Conservation (phyloP, 176 grass and related monocot genomes). For the Olyra latifolia region DNA sequence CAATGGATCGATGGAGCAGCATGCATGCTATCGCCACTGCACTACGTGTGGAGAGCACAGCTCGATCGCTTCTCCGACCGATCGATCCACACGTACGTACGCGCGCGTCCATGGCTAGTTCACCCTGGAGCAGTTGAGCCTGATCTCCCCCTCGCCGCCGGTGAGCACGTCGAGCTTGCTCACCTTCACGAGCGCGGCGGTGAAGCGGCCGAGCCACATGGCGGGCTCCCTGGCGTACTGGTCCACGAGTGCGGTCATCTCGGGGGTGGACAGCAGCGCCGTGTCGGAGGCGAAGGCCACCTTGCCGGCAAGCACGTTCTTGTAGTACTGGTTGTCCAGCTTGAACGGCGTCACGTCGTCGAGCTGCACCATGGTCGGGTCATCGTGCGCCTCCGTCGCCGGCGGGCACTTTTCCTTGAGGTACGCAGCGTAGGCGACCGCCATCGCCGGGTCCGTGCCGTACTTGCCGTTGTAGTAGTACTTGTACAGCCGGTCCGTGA, state of each 20-base stretch:
- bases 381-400: constrained; percentile 6
- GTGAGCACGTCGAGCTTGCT: constrained; percentile 45
- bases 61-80: neutral
- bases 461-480: constrained; percentile 5
- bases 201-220: constrained; percentile 32
- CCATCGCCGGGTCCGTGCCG: constrained; percentile 38
- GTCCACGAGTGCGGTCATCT: constrained; percentile 20
- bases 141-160: constrained; percentile 44
- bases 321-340: constrained; percentile 59
- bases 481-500: constrained; percentile 45
- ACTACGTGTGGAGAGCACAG: neutral
- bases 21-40: neutral
- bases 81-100: neutral
- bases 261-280: constrained; percentile 17
- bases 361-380: constrained; percentile 47
- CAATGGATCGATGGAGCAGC: neutral
- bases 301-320: constrained; percentile 35
- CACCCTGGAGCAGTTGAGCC: constrained; percentile 36
- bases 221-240: neutral
- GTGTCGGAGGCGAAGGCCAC: constrained; percentile 43
- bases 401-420: constrained; percentile 48
- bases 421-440: neutral
- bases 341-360: constrained; percentile 31
- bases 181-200: constrained; percentile 36
- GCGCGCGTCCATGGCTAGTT: neutral